Percentiles rank a stretch among this genome's conserved stretches.
These are phyloP conservation scores for Globisporangium ultimum DNA, from an alignment of 352 stramenopile genomes.

Conservation along the genomic window DNA sequence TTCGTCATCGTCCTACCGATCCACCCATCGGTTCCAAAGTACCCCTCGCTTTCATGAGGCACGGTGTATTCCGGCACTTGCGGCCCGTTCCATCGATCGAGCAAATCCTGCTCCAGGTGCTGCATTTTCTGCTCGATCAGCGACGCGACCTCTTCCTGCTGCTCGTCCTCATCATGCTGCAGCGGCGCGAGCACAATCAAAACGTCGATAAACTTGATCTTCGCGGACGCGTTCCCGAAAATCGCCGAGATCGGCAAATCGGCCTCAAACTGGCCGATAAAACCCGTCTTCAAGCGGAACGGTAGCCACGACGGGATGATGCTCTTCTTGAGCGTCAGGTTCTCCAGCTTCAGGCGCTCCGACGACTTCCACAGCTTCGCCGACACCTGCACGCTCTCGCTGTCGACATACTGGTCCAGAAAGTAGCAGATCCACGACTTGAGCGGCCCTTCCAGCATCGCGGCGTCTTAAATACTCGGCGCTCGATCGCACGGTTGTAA, in stretches of 20 bases:
- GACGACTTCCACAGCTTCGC: conserved; percentile 87
- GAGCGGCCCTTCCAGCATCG: conserved; percentile 84
- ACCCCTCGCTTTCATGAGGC: conserved; percentile 75
- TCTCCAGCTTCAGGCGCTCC: conserved; percentile 85
- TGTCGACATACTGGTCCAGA: conserved; percentile 86
- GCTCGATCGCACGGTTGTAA: too few relatives aligned
- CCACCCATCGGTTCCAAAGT: conserved; percentile 88
- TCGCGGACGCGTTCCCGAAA: conserved; percentile 71
- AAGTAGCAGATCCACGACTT: conserved; percentile 88
- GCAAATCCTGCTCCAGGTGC: conserved; percentile 68
- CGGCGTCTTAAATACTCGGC: background rate
- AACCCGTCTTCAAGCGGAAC: conserved; percentile 84
- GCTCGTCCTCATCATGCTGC: conserved; percentile 63
- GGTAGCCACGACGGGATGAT: conserved; percentile 80
- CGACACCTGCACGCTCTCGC: conserved; percentile 79
- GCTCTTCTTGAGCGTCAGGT: conserved; percentile 79
- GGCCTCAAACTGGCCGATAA: conserved; percentile 83
- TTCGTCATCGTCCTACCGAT: conserved; percentile 87
- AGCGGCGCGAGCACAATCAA: conserved; percentile 74
- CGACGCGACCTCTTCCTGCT: conserved; percentile 54
- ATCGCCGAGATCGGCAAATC: conserved; percentile 85
- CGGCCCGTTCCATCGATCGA: conserved; percentile 76
- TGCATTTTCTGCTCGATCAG: conserved; percentile 70
- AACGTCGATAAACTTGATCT: conserved; percentile 88
- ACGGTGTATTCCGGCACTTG: conserved; percentile 62